Conservation (phyloP, 305 asterid genomes). For the Stenogyne calaminthoides region DNA sequence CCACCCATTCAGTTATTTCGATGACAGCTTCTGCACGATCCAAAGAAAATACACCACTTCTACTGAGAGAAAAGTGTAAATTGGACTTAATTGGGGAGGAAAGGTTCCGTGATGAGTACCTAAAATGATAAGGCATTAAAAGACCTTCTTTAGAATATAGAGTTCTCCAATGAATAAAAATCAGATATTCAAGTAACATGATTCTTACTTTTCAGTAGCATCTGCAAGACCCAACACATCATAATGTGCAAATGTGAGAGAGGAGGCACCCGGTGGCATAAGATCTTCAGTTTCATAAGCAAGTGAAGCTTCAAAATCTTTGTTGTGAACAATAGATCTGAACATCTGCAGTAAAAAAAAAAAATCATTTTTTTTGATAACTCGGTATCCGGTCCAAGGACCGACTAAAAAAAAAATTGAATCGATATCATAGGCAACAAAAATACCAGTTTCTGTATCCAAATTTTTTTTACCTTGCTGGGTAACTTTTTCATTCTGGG, state of each 20-base stretch:
- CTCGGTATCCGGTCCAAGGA: too few relatives aligned
- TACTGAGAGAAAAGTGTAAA: slow-evolving; percentile 93
- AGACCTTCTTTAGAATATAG: slow-evolving; percentile 16
- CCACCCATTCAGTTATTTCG: slow-evolving; percentile 98
- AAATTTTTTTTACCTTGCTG: slow-evolving; percentile 68
- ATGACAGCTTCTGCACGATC: slow-evolving; percentile 94
- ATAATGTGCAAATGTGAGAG: slow-evolving; percentile 74
- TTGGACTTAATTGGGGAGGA: slow-evolving; percentile 95
- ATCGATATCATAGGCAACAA: slow-evolving; percentile 20
- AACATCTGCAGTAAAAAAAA: slow-evolving; percentile 62
- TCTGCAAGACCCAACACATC: slow-evolving; percentile 85
- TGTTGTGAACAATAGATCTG: slow-evolving; percentile 81
- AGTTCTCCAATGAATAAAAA: slow-evolving; percentile 24
- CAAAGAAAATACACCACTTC: slow-evolving; percentile 85
- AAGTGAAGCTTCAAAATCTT: slow-evolving; percentile 92
- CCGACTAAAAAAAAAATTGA: too few relatives aligned
- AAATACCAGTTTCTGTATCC: slow-evolving; percentile 13
- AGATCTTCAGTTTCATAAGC: slow-evolving; percentile 82
- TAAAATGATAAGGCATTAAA: slow-evolving; percentile 32
- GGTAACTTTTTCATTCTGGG: slow-evolving; percentile 98
- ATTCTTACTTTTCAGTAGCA: slow-evolving; percentile 74
- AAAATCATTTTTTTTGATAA: too few relatives aligned
- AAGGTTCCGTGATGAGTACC: slow-evolving; percentile 89
- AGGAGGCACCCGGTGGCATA: slow-evolving; percentile 76
- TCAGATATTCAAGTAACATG: slow-evolving; percentile 24